A percentile compares a stretch with the other conserved stretches of the same genome.
phyloP scores from a whole-genome alignment of 768 basidiomycete genomes.

The Amanita molliuscula region DNA sequence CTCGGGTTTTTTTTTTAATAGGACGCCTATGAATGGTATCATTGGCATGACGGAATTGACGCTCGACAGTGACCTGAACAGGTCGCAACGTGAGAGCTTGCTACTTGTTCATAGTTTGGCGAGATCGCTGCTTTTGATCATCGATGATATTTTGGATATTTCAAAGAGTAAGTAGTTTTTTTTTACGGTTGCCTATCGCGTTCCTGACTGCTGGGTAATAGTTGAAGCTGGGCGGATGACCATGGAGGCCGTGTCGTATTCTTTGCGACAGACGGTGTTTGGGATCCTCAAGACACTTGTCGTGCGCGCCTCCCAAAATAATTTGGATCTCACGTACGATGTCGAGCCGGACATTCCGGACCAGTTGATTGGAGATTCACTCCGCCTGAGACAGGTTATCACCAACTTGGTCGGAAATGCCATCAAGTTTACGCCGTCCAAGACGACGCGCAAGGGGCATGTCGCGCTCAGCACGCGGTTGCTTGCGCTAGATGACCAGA shows the following conservation, averaged over 20 bases:
- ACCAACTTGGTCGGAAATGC: conserved; percentile 94
- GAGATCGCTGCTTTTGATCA: conserved; percentile 86
- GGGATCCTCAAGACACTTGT: conserved; percentile 97
- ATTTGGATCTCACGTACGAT: conserved; percentile 92
- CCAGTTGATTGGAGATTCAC: conserved; percentile 92
- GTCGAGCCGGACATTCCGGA: conserved; percentile 95
- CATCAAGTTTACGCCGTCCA: conserved; percentile 91
- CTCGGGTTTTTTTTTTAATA: conserved; percentile 17
- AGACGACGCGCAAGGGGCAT: conserved; percentile 70
- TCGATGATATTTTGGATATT: conserved; percentile 98
- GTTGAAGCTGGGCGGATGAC: conserved; percentile 99
- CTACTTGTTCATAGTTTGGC: conserved; percentile 93
- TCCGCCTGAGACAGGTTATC: conserved; percentile 90
- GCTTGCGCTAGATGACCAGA: conserved; percentile 68
- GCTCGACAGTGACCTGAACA: conserved; percentile 88
- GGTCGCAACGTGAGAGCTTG: conserved; percentile 91
- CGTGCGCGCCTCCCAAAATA: conserved; percentile 94
- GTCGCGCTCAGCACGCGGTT: conserved; percentile 84
- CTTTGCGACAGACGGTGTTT: conserved; percentile 92
- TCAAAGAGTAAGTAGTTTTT: conserved; percentile 76
- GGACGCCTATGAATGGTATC: conserved; percentile 99
- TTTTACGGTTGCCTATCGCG: background rate
- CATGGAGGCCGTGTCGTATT: conserved; percentile 98
- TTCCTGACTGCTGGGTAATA: conserved; percentile 20
- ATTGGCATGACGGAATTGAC: conserved; percentile 99